Base-by-base conservation (phyloP, 805 yeast genomes). In the Metschnikowia cubensis region DNA sequence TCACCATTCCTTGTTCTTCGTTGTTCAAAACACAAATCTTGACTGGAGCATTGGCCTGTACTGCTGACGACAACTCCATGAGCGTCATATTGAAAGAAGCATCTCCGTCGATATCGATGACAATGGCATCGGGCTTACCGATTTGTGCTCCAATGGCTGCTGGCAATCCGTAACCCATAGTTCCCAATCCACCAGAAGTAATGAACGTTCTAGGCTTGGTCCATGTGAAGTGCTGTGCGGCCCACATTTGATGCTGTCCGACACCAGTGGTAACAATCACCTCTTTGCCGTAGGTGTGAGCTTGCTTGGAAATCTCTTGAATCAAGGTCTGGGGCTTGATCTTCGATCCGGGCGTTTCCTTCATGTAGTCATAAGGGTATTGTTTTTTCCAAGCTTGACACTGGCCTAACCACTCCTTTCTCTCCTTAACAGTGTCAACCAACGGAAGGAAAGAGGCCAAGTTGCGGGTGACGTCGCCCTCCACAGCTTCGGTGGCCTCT, bases 161-260 rank as follows among this genome's bases (percentile, higher is more conserved):
- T 29, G 99, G 99, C 56, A 92, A 75, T 57, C 99, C 99, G 74
- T 74, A 92, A 54, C 99, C 99, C 99, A 92, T 92, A 50, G 99
- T 92, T 62, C 99, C 99, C 63, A 92, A 80, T 62, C 99, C 99
- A 73, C 99, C 99, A 45, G 97, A 89, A n/a, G 98, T 90, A 68
- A 92, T 87, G 75, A 94, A 85, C 45, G 95, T 79, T 70, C 98
- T 83, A 62, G 99, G 99, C 55, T 80, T 74, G 54, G 84, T 85
- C 96, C 97, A 92, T 47, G 90, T 82, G 83, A 87, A 91, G 71
- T 90, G 91, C 75, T 94, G 99, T 29, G 98, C 98, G 35, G 98
- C 95, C 99, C 99, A 92, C 99, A 92, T 92, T 77, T 92, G 99
- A 79, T 92, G 99, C 78, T 94, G 99, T 53, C 99, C 99, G 47